Evolutionary conservation across 495 filamentous ascomycete species (phyloP), one percentile per base, ranked within the genome.

Genomic region (Cercophora newfieldiana): DNA sequence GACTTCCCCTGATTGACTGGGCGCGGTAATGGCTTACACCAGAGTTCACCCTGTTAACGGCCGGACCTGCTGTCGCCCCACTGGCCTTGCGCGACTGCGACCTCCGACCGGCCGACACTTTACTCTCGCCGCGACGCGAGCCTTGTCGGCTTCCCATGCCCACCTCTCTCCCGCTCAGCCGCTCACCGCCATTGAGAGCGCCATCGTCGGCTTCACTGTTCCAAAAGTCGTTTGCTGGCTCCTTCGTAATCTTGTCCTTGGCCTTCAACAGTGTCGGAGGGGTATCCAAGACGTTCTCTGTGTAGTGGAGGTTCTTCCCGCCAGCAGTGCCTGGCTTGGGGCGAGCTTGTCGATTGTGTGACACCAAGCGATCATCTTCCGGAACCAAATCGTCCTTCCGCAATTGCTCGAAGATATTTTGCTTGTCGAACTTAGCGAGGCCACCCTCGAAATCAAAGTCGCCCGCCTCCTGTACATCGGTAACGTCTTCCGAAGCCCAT

Each of bases 401-500:
- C 70, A 98, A 91, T 73, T 97, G 86, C 59, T 91, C 90, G 73
- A 98, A 98, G 10, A 98, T 85, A 7, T 86, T 85, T 22, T 89
- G 85, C 80, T 99, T 99, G 76, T 99, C 94, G 68, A 99, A 99
- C 69, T 95, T 95, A 19, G 91, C 92, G 14, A 97, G 81, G 67
- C 91, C 92, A 24, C 86, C 88, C 68, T 89, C 86, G 69, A 98
- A 97, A 77, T 98, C 94, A 67, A 97, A 98, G 66, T 98, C 94
- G 1, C 90, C 91, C 78, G 91, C 83, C 71, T 94, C 94, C 77
- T 97, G 94, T n/a, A 97, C 93, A 76, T 99, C 95, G 1, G 93
- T 96, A 25, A 93, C 93, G 76, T 97, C 94, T 74, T 96, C 95
- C 0, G 94, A 97, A 47, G 92, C 93, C 95, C 95, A 99, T 14